Evolutionary conservation across 345 rosid species (phyloP), one percentile per base, ranked within the genome.

Genomic region (Brassica incana): DNA sequence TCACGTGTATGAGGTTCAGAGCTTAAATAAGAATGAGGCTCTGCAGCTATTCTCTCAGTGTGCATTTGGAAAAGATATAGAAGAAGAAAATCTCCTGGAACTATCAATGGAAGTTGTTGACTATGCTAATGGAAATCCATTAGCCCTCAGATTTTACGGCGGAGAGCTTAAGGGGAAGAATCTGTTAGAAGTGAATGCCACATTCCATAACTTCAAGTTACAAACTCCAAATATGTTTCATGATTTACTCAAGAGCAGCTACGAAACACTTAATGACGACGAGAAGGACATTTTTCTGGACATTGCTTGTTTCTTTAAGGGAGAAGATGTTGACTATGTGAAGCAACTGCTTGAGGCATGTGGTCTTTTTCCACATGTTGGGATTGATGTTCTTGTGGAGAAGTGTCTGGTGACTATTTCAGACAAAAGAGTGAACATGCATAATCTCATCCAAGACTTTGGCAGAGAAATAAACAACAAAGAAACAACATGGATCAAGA

Each of bases 41-140:
- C 10, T 68, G 30, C 69, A 38, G 9, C 15, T 69, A 11, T 15
- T 76, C 6, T 38, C 69, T 18, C 74, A 7, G 6, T 3, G 25
- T 43, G 65, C 48, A 43, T 40, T 30, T 56, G 59, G 29, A 5
- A 0, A 10, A 3, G n/a, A 68, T 18, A 60, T 7, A 11, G 4
- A 33, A 3, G 70, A 30, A 16, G 14, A 11, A 29, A 7, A 74
- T 0, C 5, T 48, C 0, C 1, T 16, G 33, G 4, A 76, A 11
- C 15, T 68, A 8, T 1, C 74, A 35, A 43, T 2, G 33, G 11
- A 67, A n/a, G 33, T 76, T 10, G 6, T 43, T 38, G 23, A 68
- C 10, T 58, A 68, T 23, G 58, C 66, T 27, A 23, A 0, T 68
- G 67, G 79, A 11, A 76, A 81, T 38, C 89, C 85, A 6, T 36